Percentiles rank a stretch among this genome's conserved stretches.
phyloP scores from a whole-genome alignment of 2,329 filamentous ascomycete species.

The Aspergillus viridinutans region DNA sequence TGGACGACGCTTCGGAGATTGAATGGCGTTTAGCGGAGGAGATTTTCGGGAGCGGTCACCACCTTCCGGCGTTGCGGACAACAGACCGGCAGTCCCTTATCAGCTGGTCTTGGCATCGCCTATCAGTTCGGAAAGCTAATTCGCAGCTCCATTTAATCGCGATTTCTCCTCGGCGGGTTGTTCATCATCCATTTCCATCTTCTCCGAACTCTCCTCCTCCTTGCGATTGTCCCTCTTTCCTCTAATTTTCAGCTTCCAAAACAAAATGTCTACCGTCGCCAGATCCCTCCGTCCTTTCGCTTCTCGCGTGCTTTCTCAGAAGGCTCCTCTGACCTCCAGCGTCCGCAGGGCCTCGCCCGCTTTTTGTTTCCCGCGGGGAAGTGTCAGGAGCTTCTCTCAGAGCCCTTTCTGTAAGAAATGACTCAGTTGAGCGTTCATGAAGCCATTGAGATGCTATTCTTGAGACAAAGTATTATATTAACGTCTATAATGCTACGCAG shows the following conservation, averaged over 20 bases:
- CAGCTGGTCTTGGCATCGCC: constrained; percentile 24
- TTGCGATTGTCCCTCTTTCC: constrained; percentile 12
- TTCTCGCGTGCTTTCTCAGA: constrained; percentile 34
- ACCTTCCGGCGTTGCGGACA: constrained; percentile 4
- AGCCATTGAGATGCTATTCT: constrained; percentile 4
- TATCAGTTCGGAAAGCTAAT: constrained; percentile 27
- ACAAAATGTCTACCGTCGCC: constrained; percentile 37
- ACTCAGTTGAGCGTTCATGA: constrained; percentile 2
- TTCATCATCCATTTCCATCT: not conserved
- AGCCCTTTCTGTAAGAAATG: constrained; percentile 35
- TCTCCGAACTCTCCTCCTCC: constrained; percentile 4
- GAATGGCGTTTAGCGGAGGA: constrained; percentile 15
- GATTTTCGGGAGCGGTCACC: constrained; percentile 15
- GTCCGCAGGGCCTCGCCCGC: constrained; percentile 29
- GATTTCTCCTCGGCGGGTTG: constrained; percentile 7
- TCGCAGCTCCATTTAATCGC: constrained; percentile 21
- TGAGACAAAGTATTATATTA: constrained; percentile 14
- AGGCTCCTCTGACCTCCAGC: constrained; percentile 27
- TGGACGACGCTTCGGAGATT: constrained; percentile 16
- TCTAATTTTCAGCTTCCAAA: constrained; percentile 6
- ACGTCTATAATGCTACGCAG: constrained; percentile 31
- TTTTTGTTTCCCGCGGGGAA: constrained; percentile 41
- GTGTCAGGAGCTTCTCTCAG: constrained; percentile 38
- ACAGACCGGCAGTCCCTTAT: constrained; percentile 16
- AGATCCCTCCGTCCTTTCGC: constrained; percentile 34